A percentile compares a stretch with the other conserved stretches of the same genome.
These are phyloP conservation scores for Trichophyton simii DNA, from an alignment of 2,329 filamentous ascomycete genomes.

Conservation along the genomic window DNA sequence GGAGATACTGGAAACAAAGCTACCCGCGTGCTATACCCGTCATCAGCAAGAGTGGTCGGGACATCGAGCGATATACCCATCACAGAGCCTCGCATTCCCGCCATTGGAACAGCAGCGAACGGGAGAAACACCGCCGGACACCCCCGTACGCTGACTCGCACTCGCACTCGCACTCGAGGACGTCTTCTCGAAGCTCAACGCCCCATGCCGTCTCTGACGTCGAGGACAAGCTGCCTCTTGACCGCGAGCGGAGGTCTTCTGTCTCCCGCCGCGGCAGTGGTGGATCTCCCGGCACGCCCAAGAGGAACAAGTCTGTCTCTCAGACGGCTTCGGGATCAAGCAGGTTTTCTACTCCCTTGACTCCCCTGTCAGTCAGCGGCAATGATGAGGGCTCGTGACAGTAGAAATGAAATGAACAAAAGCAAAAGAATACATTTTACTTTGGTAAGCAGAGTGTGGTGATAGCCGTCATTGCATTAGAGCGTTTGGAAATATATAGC, in stretches of 20 bases:
- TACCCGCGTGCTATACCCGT: not conserved
- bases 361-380: slow-evolving; percentile 4
- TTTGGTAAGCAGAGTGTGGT: not conserved
- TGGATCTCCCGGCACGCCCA: slow-evolving; percentile 20
- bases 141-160: slow-evolving; percentile 23
- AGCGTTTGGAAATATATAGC: not conserved
- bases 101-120: slow-evolving; percentile 6
- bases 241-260: slow-evolving; percentile 16
- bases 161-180: slow-evolving; percentile 32
- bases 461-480: not conserved
- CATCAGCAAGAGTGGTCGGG: slow-evolving; percentile 6
- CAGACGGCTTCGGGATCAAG: not conserved
- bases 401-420: not conserved
- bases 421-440: not conserved
- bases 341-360: slow-evolving; percentile 12
- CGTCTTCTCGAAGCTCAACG: slow-evolving; percentile 31
- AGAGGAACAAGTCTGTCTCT: not conserved
- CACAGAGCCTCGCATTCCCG: slow-evolving; percentile 17
- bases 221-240: slow-evolving; percentile 27
- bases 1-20: slow-evolving; percentile 35
- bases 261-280: slow-evolving; percentile 24
- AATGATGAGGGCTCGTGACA: not conserved
- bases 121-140: slow-evolving; percentile 7
- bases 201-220: slow-evolving; percentile 22
- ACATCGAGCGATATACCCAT: slow-evolving; percentile 19